Percentiles rank a stretch among this genome's conserved stretches.
These are phyloP conservation scores for Chalciporus piperatus DNA, from an alignment of 768 basidiomycete genomes.

Conservation along the genomic window DNA sequence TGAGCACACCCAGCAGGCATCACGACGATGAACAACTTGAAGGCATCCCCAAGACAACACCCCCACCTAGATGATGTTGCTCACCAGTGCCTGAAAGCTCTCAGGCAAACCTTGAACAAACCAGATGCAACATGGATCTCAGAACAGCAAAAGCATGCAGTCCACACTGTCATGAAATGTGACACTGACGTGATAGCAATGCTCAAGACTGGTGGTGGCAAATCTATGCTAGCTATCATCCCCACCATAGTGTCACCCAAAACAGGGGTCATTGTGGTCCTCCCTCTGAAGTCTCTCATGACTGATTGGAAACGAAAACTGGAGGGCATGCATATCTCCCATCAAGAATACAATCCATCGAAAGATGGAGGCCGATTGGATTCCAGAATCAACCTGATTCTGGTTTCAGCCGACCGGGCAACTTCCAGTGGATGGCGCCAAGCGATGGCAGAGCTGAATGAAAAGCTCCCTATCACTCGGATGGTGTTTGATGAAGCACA, in stretches of 20 bases:
- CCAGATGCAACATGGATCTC: background rate
- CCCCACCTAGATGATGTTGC: background rate
- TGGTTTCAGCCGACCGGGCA: too few relatives aligned
- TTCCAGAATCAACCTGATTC: too few relatives aligned
- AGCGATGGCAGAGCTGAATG: too few relatives aligned
- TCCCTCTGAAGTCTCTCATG: background rate
- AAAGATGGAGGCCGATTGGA: too few relatives aligned
- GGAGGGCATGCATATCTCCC: background rate
- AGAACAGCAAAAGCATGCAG: background rate
- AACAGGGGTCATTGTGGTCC: background rate
- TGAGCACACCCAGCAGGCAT: too few relatives aligned
- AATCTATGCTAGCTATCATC: conserved; percentile 24
- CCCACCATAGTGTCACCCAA: conserved; percentile 10
- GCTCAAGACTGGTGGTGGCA: conserved; percentile 25
- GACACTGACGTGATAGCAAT: conserved; percentile 23
- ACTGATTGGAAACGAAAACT: background rate
- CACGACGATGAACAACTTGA: too few relatives aligned
- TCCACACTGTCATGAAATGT: conserved; percentile 6
- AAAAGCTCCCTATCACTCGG: too few relatives aligned
- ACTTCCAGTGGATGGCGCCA: too few relatives aligned
- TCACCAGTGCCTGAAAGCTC: background rate
- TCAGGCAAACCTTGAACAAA: background rate
- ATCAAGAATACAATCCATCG: background rate
- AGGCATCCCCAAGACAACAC: too few relatives aligned
- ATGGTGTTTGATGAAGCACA: too few relatives aligned